Evolutionary conservation across 768 basidiomycete genomes (phyloP), one percentile per base, ranked within the genome.

Genomic region (Saitozyma podzolica): DNA sequence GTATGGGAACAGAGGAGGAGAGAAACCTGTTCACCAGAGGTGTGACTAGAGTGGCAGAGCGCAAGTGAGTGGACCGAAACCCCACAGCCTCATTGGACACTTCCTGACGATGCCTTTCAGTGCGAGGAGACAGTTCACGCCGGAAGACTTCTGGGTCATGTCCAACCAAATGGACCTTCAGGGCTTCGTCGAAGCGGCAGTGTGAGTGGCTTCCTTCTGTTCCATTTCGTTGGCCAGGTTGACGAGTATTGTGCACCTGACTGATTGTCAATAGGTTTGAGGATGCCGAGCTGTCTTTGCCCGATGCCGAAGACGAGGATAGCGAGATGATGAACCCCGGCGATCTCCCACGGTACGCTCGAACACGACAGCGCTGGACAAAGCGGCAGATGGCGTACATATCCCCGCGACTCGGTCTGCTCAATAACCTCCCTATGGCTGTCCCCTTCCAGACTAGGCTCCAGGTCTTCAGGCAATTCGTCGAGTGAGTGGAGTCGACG

Each of bases 351-450:
- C 66, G 69, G 52, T 70, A 80, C 80, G 50, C 63, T 70, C 55
- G 63, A 59, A 66, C 63, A 17, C 65, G 72, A 49, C 59, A 68
- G 41, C 54, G 63, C 42, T 80, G 85, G 54, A 83, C 86, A 13
- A 89, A 88, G 69, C 88, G 90, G 6, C 87, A 90, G 66, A 79
- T 89, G 49, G 86, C 89, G 0, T 83, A 86, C 61, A 81, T 97
- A 56, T 88, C 89, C 3, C 95, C 94, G 0, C 86, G 92, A 8
- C 84, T 98, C 3, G 91, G 91, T 2, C 84, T 97, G 37, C 85
- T 98, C 57, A 91, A 97, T 82, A 94, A 97, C 79, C 90, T 98
- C 60, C 95, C 94, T 0, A 96, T 96, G 80, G 87, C 92, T 6
- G 89, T 98, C 59, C 94, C 95, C 0, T 98, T 98, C 80, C 87